phyloP scores from a whole-genome alignment of 129 eudicot species.

The Helichrysum umbraculigerum region DNA sequence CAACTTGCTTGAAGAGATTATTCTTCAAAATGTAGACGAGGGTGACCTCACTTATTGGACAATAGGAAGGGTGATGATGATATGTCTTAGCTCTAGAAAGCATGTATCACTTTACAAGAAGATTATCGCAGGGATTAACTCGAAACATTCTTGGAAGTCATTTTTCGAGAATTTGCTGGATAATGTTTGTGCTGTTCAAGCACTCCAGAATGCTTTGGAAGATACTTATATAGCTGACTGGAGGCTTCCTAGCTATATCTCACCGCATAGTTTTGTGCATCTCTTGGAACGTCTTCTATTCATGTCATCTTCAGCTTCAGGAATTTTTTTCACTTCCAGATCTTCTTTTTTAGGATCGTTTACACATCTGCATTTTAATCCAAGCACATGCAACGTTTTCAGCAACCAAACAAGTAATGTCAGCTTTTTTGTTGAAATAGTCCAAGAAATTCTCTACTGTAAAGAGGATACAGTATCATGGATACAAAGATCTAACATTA shows the following conservation, averaged over 20 bases:
- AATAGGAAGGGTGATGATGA: slow-evolving; percentile 48
- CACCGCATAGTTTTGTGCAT: slow-evolving; percentile 40
- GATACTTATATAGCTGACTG: slow-evolving; percentile 39
- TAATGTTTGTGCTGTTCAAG: background rate
- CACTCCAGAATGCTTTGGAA: slow-evolving; percentile 34
- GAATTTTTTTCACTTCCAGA: slow-evolving; percentile 30
- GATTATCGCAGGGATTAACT: slow-evolving; percentile 17
- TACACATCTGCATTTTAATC: background rate
- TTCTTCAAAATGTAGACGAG: slow-evolving; percentile 22
- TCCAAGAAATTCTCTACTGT: slow-evolving; percentile 14
- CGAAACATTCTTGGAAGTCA: slow-evolving; percentile 26
- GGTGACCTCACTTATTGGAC: slow-evolving; percentile 33
- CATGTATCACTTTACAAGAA: background rate
- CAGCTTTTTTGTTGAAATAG: background rate
- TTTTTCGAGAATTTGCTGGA: slow-evolving; percentile 20
- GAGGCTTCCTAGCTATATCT: slow-evolving; percentile 24
- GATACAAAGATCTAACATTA: slow-evolving; percentile 29
- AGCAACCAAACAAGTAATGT: background rate
- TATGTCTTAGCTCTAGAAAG: slow-evolving; percentile 39
- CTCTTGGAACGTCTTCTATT: slow-evolving; percentile 39
- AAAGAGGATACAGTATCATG: slow-evolving; percentile 21
- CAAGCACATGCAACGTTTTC: background rate
- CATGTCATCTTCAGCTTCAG: slow-evolving; percentile 8
- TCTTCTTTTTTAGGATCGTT: slow-evolving; percentile 46
- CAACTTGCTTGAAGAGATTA: slow-evolving; percentile 42